Percentiles rank a stretch among this genome's conserved stretches.
Conservation (phyloP, 2,329 filamentous ascomycete species). For the Parafenestella ontariensis region DNA sequence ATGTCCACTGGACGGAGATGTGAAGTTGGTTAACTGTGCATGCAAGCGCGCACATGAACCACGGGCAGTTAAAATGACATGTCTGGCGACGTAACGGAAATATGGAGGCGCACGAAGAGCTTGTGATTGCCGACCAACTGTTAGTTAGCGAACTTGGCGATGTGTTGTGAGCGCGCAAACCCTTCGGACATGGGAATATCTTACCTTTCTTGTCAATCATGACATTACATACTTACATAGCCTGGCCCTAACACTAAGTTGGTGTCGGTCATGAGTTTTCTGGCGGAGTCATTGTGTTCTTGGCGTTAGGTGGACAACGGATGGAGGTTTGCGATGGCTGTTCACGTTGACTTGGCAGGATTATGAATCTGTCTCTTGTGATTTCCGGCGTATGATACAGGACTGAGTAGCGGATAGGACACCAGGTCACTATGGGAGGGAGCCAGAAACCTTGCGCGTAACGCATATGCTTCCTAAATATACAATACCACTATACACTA, state of each 20-base stretch:
- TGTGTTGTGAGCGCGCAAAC: too few relatives aligned
- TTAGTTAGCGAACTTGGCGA: too few relatives aligned
- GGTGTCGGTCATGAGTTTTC: too few relatives aligned
- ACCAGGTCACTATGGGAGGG: background rate
- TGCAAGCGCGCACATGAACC: background rate
- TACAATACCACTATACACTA: background rate
- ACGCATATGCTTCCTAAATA: background rate
- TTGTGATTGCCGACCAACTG: background rate
- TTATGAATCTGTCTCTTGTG: background rate
- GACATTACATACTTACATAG: too few relatives aligned
- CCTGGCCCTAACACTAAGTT: too few relatives aligned
- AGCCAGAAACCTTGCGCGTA: background rate
- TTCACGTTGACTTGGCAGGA: background rate
- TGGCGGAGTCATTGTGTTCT: too few relatives aligned
- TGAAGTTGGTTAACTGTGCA: constrained; percentile 11
- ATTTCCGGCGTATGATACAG: background rate
- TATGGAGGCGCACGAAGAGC: background rate
- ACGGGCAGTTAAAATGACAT: background rate
- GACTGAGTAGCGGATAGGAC: background rate
- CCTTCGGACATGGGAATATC: too few relatives aligned
- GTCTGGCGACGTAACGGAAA: background rate
- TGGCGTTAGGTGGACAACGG: too few relatives aligned
- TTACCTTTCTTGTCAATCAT: too few relatives aligned
- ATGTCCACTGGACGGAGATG: constrained; percentile 48
- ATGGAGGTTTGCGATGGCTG: too few relatives aligned